phyloP scores from a whole-genome alignment of 164 flowering plant species.

The Euptelea pleiosperma region DNA sequence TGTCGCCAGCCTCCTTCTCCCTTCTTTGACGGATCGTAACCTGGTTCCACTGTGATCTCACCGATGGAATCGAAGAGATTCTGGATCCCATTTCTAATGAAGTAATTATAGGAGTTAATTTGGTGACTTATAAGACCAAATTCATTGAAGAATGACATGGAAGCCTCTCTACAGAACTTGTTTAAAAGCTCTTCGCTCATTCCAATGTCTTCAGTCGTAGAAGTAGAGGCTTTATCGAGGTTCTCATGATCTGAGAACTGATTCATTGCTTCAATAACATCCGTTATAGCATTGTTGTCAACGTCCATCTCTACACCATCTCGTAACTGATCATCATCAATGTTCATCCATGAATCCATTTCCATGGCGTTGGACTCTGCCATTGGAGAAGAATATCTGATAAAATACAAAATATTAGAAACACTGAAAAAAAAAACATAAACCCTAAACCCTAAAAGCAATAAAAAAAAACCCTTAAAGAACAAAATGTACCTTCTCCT shows the following conservation, averaged over 20 bases:
- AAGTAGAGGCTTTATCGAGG: slow-evolving; percentile 6
- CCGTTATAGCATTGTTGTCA: neutral
- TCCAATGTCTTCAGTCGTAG: slow-evolving; percentile 5
- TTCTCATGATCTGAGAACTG: neutral
- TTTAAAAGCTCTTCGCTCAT: slow-evolving; percentile 35
- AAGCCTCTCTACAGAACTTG: slow-evolving; percentile 47
- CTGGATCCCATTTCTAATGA: slow-evolving; percentile 59
- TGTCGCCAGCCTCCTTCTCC: slow-evolving; percentile 59
- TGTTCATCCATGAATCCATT: slow-evolving; percentile 3
- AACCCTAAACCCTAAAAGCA: neutral
- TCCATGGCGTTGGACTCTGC: neutral
- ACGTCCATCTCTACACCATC: slow-evolving; percentile 12
- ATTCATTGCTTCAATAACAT: neutral
- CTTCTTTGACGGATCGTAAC: slow-evolving; percentile 70
- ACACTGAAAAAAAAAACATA: neutral
- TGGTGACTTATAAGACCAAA: slow-evolving; percentile 81
- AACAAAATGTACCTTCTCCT: neutral
- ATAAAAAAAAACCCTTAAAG: neutral
- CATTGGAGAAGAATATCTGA: too few relatives aligned
- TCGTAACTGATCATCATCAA: neutral
- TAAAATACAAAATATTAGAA: neutral
- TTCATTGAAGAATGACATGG: slow-evolving; percentile 56
- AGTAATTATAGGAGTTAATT: slow-evolving; percentile 70
- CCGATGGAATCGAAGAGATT: slow-evolving; percentile 59
- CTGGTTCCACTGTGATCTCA: slow-evolving; percentile 64